Conservation (phyloP, 495 filamentous ascomycete genomes). For the Tuber microsphaerosporum region DNA sequence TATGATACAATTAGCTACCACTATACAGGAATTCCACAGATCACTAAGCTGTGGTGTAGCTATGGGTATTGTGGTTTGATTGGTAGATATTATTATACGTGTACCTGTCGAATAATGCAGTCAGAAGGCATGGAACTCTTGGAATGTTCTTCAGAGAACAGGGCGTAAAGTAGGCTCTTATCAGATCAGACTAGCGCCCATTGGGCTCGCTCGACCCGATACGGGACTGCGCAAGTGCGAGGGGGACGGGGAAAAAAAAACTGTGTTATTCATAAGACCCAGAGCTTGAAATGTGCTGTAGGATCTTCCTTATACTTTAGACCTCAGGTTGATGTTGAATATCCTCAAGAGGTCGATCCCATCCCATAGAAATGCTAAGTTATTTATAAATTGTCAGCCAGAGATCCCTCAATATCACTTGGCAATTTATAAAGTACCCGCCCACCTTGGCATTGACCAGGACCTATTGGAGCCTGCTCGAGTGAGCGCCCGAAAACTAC, state of each 20-base stretch:
- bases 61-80: not conserved
- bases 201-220: not conserved
- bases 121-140: not conserved
- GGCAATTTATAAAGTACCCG: no score
- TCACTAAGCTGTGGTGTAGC: not conserved
- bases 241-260: not conserved
- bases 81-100: not conserved
- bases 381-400: not conserved
- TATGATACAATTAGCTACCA: not conserved
- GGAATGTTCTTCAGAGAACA: not conserved
- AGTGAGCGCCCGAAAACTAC: not conserved
- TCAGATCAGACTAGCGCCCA: not conserved
- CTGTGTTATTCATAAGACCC: not conserved
- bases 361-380: not conserved
- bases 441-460: no score
- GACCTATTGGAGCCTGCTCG: no score
- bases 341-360: not conserved
- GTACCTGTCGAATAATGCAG: not conserved
- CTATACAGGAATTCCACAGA: not conserved
- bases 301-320: not conserved
- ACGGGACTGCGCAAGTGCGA: no score
- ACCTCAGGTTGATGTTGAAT: not conserved
- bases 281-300: not conserved
- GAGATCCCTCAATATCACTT: not conserved
- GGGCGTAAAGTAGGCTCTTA: not conserved